phyloP scores from a whole-genome alignment of 2,329 filamentous ascomycete species.

The Allantophomopsis cytisporea region DNA sequence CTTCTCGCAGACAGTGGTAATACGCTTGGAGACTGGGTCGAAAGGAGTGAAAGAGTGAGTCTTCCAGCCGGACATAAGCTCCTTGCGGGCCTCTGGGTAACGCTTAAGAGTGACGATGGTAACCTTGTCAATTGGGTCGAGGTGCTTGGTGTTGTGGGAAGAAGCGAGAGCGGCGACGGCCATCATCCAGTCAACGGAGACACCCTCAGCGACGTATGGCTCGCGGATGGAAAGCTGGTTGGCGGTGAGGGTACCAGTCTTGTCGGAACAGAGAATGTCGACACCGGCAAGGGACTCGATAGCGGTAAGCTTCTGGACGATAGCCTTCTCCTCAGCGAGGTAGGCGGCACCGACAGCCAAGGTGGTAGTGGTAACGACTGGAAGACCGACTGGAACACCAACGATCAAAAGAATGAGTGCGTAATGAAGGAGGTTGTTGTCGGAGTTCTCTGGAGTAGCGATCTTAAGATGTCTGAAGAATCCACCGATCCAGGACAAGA shows the following conservation, averaged over 20 bases:
- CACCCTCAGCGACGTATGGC: conserved; percentile 62
- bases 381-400: conserved; percentile 68
- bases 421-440: conserved; percentile 54
- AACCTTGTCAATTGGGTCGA: conserved; percentile 70
- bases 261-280: conserved; percentile 69
- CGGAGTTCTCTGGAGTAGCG: conserved; percentile 39
- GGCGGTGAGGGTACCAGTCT: conserved; percentile 65
- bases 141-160: conserved; percentile 66
- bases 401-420: conserved; percentile 61
- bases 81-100: conserved; percentile 66
- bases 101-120: conserved; percentile 64
- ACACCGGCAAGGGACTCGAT: conserved; percentile 68
- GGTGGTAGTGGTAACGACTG: conserved; percentile 66
- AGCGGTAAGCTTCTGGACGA: conserved; percentile 67
- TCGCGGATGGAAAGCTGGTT: conserved; percentile 68
- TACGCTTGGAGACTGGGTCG: conserved; percentile 70
- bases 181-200: conserved; percentile 79
- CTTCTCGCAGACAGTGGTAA: conserved; percentile 55
- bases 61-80: conserved; percentile 60
- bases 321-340: conserved; percentile 64
- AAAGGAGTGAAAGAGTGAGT: conserved; percentile 68
- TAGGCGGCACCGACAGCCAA: conserved; percentile 67
- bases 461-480: conserved; percentile 62
- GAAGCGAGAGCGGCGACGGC: conserved; percentile 64
- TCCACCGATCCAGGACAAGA: conserved; percentile 63